Evolutionary conservation across 23 red algal species (phyloP).

Genomic region (Agarophyton chilense): DNA sequence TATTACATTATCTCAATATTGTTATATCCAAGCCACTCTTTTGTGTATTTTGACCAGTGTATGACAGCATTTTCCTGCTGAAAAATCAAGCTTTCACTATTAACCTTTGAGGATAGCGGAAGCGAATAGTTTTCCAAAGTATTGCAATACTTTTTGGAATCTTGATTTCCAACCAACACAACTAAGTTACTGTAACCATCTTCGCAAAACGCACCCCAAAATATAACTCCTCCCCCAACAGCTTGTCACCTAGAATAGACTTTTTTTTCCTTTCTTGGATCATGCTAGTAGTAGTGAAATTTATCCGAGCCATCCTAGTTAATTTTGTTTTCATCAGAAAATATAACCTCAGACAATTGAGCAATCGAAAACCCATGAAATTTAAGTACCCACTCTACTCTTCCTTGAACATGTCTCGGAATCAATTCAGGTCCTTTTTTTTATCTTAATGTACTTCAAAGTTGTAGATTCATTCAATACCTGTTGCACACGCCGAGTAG

Average conservation of each 20-base stretch:
- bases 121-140: neutral
- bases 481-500: no score
- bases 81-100: neutral
- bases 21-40: neutral
- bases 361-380: no score
- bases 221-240: neutral
- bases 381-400: no score
- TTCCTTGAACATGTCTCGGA: no score
- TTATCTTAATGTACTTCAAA: no score
- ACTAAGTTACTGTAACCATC: neutral
- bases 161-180: neutral
- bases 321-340: conserved; percentile 36
- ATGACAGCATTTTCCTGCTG: neutral
- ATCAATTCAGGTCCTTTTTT: no score
- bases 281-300: conserved; percentile 21
- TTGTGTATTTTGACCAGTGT: neutral
- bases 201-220: neutral
- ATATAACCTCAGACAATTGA: no score
- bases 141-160: neutral
- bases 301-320: neutral
- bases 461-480: no score
- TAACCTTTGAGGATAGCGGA: neutral
- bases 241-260: neutral
- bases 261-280: neutral
- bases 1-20: no score